Conservation (phyloP, 2,329 filamentous ascomycete species). For the Didymella arachidicola region DNA sequence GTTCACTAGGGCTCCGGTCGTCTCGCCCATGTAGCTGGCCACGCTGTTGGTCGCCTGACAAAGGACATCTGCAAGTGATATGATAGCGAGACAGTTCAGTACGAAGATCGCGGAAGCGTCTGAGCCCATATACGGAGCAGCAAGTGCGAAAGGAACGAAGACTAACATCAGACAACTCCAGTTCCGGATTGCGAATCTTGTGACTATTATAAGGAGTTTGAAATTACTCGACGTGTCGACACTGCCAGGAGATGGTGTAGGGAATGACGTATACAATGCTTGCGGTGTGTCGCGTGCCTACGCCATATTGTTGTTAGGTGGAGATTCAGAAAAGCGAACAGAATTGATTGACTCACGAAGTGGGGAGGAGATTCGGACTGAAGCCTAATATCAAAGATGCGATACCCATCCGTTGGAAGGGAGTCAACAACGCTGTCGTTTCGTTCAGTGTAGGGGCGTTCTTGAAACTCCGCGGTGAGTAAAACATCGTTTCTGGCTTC, state of each 20-base stretch:
- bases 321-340: not conserved
- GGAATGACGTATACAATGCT: conserved; percentile 7
- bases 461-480: not conserved
- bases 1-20: conserved; percentile 25
- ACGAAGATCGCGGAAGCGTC: conserved; percentile 67
- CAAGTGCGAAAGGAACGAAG: conserved; percentile 74
- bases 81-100: conserved; percentile 26
- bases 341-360: not conserved
- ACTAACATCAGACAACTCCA: conserved; percentile 83
- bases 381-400: conserved; percentile 5
- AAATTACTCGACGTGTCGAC: not conserved
- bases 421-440: not conserved
- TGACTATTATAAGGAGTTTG: not conserved
- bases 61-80: conserved; percentile 24
- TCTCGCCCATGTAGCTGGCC: conserved; percentile 83
- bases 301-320: not conserved
- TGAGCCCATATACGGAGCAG: conserved; percentile 58
- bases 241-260: not conserved
- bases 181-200: conserved; percentile 3
- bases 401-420: conserved; percentile 13
- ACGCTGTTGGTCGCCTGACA: conserved; percentile 65
- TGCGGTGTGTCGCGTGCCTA: not conserved
- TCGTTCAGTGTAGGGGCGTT: not conserved
- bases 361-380: too few species aligned
- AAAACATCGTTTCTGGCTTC: not conserved